A percentile compares a stretch with the other conserved stretches of the same genome.
phyloP scores from a whole-genome alignment of 2,329 filamentous ascomycete genomes.

The Dothistroma septosporum region DNA sequence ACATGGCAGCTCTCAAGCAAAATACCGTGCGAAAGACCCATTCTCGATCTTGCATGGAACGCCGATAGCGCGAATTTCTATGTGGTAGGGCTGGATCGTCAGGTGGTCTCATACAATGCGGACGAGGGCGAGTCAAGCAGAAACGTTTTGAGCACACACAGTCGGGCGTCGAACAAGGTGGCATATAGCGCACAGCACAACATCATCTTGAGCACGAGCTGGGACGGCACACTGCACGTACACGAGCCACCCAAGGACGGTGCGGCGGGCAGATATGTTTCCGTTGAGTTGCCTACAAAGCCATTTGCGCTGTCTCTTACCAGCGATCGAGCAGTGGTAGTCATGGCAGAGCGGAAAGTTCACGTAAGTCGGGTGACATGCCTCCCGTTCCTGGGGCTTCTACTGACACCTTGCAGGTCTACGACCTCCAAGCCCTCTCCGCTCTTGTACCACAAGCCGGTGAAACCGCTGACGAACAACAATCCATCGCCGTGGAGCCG shows the following conservation, averaged over 20 bases:
- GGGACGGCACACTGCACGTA: slow-evolving; percentile 87
- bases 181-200: slow-evolving; percentile 73
- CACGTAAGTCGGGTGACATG: slow-evolving; percentile 49
- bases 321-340: slow-evolving; percentile 82
- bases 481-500: slow-evolving; percentile 45
- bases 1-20: slow-evolving; percentile 36
- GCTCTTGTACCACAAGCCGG: slow-evolving; percentile 51
- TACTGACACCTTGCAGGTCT: slow-evolving; percentile 47
- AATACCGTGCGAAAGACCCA: slow-evolving; percentile 67
- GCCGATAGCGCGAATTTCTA: slow-evolving; percentile 75
- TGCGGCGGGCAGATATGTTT: slow-evolving; percentile 9
- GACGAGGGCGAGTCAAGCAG: slow-evolving; percentile 54
- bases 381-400: too few species aligned
- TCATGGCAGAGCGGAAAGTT: slow-evolving; percentile 90
- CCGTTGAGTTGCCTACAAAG: slow-evolving; percentile 72
- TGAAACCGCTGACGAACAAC: slow-evolving; percentile 10
- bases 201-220: slow-evolving; percentile 82
- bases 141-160: slow-evolving; percentile 73
- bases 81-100: slow-evolving; percentile 80
- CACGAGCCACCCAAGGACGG: slow-evolving; percentile 54
- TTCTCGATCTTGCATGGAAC: slow-evolving; percentile 90
- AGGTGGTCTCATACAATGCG: slow-evolving; percentile 71
- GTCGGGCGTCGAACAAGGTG: slow-evolving; percentile 69
- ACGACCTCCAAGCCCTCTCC: slow-evolving; percentile 70
- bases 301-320: slow-evolving; percentile 79